Percentiles rank a stretch among this genome's conserved stretches.
These are phyloP conservation scores for Salix dunnii DNA, from an alignment of 345 rosid species.

Conservation along the genomic window DNA sequence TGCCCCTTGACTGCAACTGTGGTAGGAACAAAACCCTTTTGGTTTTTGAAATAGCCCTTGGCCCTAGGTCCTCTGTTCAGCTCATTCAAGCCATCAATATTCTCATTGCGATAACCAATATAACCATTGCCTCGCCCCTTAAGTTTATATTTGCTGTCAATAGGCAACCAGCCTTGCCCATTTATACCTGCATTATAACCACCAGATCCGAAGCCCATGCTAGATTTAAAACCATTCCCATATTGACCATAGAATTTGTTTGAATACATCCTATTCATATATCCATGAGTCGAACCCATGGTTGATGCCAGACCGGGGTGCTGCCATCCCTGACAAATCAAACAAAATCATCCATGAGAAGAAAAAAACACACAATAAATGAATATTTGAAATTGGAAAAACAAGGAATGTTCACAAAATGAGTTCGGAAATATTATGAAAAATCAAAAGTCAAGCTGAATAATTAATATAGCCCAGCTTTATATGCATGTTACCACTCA, in stretches of 20 bases:
- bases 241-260: constrained; percentile 66
- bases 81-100: constrained; percentile 73
- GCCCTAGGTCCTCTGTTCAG: constrained; percentile 91
- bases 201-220: constrained; percentile 61
- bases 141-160: constrained; percentile 58
- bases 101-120: constrained; percentile 57
- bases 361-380: background rate
- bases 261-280: constrained; percentile 56
- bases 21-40: constrained; percentile 42
- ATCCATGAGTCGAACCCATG: constrained; percentile 57
- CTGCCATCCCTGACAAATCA: constrained; percentile 47
- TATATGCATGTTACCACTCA: background rate
- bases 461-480: background rate
- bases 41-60: constrained; percentile 57
- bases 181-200: constrained; percentile 64
- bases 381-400: background rate
- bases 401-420: background rate
- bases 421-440: background rate
- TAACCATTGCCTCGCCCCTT: constrained; percentile 71
- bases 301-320: constrained; percentile 53
- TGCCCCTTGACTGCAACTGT: constrained; percentile 48
- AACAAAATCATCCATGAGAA: background rate
- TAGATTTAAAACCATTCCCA: constrained; percentile 59
- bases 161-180: constrained; percentile 59
- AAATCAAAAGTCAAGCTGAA: background rate